Evolutionary conservation across 306 rosid genomes (phyloP), one percentile per base, ranked within the genome.

Genomic region (Hippophae rhamnoides): DNA sequence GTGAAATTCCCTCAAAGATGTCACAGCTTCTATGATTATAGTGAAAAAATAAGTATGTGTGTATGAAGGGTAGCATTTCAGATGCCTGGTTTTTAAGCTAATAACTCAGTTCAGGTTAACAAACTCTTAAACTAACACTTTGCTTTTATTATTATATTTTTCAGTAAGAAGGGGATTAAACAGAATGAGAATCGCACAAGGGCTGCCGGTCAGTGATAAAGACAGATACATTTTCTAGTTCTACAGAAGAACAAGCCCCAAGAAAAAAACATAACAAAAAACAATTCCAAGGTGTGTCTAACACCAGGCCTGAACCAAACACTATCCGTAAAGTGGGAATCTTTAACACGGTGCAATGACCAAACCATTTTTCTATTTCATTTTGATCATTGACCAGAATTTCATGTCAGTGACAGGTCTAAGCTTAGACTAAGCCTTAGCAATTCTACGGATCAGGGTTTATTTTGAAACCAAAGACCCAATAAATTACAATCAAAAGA

Each of bases 1-100:
- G 69, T 25, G 46, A 13, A 49, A 45, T 54, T 27, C 53, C 46
- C 69, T 64, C 43, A 54, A 64, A 54, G 54, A 45, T 8, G 12
- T 23, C 14, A 64, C 52, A 64, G 23, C 57, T 52, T 54, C 42
- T 47, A 27, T 46, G 43, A 46, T 46, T 42, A 65, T 12, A 7
- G 46, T 41, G 45, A 60, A 47, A 54, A 11, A 58, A 65, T 40
- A 47, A 64, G 56, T 48, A 23, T 8, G 43, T 8, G 38, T 13
- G 47, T 47, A 43, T n/a, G 46, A 64, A 18, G 23, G 9, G 1
- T 9, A 55, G 14, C 69, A 45, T 43, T 7, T 64, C 69, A 54
- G 11, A 46, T 64, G 41, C 14, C 54, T 42, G 57, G 9, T 14
- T 61, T 31, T 49, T 13, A 27, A 56, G 51, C 60, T 11, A 54